Conservation (phyloP, 1,284 basidiomycete genomes). For the Psilocybe mexicana region DNA sequence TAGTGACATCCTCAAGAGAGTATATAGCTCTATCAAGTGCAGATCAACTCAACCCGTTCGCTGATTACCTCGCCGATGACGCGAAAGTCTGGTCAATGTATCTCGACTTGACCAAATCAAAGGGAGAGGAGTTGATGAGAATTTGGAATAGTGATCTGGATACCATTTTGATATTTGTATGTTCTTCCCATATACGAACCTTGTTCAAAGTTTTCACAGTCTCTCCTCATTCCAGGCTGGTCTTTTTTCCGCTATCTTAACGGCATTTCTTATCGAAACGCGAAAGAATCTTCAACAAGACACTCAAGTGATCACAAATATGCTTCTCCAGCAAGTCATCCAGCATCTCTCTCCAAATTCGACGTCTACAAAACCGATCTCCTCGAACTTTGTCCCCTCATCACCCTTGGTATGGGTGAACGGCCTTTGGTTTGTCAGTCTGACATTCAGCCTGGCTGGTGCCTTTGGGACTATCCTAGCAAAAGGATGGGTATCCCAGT, state of each 20-base stretch:
- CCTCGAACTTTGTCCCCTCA: constrained; percentile 1
- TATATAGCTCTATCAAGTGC: background rate
- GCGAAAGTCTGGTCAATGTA: constrained; percentile 19
- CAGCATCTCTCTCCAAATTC: constrained; percentile 8
- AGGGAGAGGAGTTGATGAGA: constrained; percentile 16
- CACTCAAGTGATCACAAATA: constrained; percentile 13
- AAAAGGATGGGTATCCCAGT: constrained; percentile 18
- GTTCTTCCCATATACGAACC: background rate
- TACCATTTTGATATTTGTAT: constrained; percentile 17
- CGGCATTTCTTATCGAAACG: constrained; percentile 22
- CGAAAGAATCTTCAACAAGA: constrained; percentile 19
- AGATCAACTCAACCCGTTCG: constrained; percentile 11
- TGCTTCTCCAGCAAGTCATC: constrained; percentile 14
- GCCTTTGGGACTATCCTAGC: constrained; percentile 18
- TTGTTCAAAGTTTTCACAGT: background rate
- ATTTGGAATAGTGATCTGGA: constrained; percentile 19
- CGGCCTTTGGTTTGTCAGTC: constrained; percentile 14
- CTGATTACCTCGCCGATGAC: constrained; percentile 15
- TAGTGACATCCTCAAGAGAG: constrained; percentile 1
- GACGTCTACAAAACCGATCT: background rate
- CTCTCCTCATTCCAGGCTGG: constrained; percentile 13
- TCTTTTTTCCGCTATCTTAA: constrained; percentile 23
- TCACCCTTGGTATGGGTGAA: constrained; percentile 15
- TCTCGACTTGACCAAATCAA: constrained; percentile 14
- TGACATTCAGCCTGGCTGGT: constrained; percentile 16